Evolutionary conservation across 352 stramenopile genomes (phyloP).

Genomic region (Phytophthora lateralis): DNA sequence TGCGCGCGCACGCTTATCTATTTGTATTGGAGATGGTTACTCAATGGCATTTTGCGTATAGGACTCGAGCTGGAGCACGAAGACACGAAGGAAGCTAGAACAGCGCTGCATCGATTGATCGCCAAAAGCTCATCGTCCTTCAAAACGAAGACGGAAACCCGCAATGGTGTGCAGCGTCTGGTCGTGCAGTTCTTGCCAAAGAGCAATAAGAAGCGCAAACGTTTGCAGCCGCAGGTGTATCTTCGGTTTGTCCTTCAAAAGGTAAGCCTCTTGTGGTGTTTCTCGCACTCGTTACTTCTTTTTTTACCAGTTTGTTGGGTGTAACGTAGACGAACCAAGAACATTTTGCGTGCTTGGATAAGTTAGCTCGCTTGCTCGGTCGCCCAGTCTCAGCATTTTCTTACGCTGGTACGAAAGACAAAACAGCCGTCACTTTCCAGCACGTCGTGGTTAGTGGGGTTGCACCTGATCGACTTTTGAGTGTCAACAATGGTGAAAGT

Average conservation of each 20-base stretch:
- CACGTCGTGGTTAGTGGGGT: slow-evolving; percentile 62
- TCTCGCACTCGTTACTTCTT: neutral
- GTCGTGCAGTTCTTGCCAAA: slow-evolving; percentile 69
- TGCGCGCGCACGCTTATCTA: neutral
- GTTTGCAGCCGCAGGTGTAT: slow-evolving; percentile 48
- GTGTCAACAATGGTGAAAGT: slow-evolving; percentile 33
- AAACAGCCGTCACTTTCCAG: slow-evolving; percentile 72
- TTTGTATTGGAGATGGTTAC: neutral
- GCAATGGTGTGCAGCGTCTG: slow-evolving; percentile 46
- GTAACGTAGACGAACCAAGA: slow-evolving; percentile 62
- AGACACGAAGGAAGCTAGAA: slow-evolving; percentile 67
- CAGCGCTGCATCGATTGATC: slow-evolving; percentile 65
- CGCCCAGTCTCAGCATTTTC: slow-evolving; percentile 59
- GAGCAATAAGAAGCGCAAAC: slow-evolving; percentile 77
- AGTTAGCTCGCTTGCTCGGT: slow-evolving; percentile 46
- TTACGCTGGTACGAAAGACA: slow-evolving; percentile 81
- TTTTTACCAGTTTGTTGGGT: neutral
- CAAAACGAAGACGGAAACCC: slow-evolving; percentile 69
- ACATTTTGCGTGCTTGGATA: slow-evolving; percentile 76
- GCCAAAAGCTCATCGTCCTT: slow-evolving; percentile 59
- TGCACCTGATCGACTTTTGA: slow-evolving; percentile 45
- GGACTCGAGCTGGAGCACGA: slow-evolving; percentile 62
- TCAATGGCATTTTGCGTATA: slow-evolving; percentile 13
- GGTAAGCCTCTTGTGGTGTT: slow-evolving; percentile 28
- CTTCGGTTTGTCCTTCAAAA: slow-evolving; percentile 77